Percentiles rank a stretch among this genome's conserved stretches.
phyloP scores from a whole-genome alignment of 345 rosid genomes.

The Brassica juncea region DNA sequence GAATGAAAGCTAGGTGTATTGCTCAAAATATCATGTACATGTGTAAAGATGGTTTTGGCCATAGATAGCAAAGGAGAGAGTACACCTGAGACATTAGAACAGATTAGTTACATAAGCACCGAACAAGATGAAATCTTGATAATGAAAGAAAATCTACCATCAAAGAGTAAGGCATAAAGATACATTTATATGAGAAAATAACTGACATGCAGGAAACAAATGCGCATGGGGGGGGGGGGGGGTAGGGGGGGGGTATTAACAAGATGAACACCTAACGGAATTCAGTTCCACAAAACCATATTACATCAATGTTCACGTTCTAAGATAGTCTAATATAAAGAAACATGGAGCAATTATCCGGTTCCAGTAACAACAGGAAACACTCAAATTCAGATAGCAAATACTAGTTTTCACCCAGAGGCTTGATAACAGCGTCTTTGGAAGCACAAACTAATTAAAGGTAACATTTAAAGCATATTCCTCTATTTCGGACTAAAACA shows the following conservation, averaged over 20 bases:
- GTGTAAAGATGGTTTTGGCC: constrained; percentile 46
- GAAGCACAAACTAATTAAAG: constrained; percentile 34
- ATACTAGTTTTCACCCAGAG: not conserved
- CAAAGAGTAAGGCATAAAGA: constrained; percentile 9
- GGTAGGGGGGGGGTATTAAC: not conserved
- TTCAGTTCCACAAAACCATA: constrained; percentile 5
- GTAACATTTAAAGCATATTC: not conserved
- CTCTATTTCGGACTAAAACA: not conserved
- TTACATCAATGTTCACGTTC: constrained; percentile 23
- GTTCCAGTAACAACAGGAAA: not conserved
- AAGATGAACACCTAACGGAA: constrained; percentile 10
- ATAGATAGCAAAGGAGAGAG: constrained; percentile 62
- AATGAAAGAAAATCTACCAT: constrained; percentile 12
- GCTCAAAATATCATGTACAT: constrained; percentile 69
- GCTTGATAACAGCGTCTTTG: constrained; percentile 44
- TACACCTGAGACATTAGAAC: constrained; percentile 51
- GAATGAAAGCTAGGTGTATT: constrained; percentile 77
- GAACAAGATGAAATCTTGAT: constrained; percentile 16
- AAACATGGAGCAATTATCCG: constrained; percentile 9
- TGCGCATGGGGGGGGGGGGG: constrained; percentile 6
- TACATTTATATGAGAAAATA: constrained; percentile 13
- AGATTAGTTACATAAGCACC: constrained; percentile 10
- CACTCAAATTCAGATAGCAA: constrained; percentile 4
- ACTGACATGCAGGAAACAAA: constrained; percentile 15
- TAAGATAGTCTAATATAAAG: constrained; percentile 11